Percentiles rank a stretch among this genome's conserved stretches.
These are phyloP conservation scores for Fraxinus velutina DNA, from an alignment of 305 asterid genomes.

Conservation along the genomic window DNA sequence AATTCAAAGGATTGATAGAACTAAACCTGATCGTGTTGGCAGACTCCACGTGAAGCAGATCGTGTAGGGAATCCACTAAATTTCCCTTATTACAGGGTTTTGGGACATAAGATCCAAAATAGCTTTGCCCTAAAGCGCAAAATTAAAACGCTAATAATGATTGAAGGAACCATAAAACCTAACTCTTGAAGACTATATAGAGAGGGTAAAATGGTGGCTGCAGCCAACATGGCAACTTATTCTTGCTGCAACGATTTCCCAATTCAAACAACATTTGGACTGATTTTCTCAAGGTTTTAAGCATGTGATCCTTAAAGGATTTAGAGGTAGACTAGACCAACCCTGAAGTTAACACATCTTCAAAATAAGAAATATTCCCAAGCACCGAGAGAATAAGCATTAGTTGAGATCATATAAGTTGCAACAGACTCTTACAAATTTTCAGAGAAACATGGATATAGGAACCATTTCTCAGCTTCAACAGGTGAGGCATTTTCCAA, in stretches of 20 bases:
- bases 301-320: not conserved
- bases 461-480: constrained; percentile 88
- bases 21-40: not conserved
- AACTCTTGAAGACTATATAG: not conserved
- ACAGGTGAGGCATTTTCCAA: constrained; percentile 71
- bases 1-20: not conserved
- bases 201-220: not conserved
- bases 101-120: not conserved
- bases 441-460: constrained; percentile 57
- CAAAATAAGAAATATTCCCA: not conserved
- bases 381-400: not conserved
- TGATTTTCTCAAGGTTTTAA: not conserved
- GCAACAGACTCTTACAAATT: constrained; percentile 53
- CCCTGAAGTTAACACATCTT: not conserved
- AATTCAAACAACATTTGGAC: not conserved
- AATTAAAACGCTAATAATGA: not conserved
- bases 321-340: constrained; percentile 2
- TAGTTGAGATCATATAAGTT: not conserved
- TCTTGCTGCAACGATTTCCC: not conserved
- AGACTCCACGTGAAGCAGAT: not conserved
- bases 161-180: not conserved
- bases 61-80: not conserved
- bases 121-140: not conserved
- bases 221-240: not conserved
- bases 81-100: not conserved